Evolutionary conservation across 352 stramenopile species (phyloP).

Genomic region (Pythium scleroteichum): DNA sequence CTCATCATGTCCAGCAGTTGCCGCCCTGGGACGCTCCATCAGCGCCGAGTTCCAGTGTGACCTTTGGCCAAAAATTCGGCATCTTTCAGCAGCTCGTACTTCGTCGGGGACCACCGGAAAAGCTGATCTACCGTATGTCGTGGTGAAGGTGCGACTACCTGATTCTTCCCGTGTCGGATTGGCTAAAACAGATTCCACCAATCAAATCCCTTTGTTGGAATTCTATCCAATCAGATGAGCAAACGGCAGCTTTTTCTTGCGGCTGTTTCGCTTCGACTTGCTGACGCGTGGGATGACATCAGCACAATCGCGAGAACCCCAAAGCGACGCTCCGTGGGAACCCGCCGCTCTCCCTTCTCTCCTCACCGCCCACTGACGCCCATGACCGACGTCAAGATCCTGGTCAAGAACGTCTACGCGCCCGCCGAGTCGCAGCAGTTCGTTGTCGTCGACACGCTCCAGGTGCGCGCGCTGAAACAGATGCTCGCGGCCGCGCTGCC

Average conservation of each 20-base stretch:
- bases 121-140: too few species aligned
- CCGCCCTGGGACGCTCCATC: neutral
- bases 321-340: neutral
- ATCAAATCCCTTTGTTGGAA: neutral
- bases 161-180: neutral
- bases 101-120: neutral
- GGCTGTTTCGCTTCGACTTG: conserved; percentile 15
- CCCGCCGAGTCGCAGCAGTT: conserved; percentile 55
- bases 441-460: conserved; percentile 30
- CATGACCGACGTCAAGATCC: conserved; percentile 48
- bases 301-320: neutral
- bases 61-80: conserved; percentile 21
- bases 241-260: neutral
- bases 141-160: neutral
- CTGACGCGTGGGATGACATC: conserved; percentile 29
- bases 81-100: neutral
- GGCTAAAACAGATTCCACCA: neutral
- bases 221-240: conserved; percentile 1
- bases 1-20: conserved; percentile 6
- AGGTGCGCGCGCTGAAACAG: conserved; percentile 64
- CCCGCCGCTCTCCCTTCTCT: neutral
- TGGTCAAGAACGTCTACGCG: conserved; percentile 84
- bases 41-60: neutral
- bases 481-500: conserved; percentile 53
- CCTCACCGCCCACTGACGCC: neutral